phyloP scores from a whole-genome alignment of 495 filamentous ascomycete genomes.

The Parmelia sp. region DNA sequence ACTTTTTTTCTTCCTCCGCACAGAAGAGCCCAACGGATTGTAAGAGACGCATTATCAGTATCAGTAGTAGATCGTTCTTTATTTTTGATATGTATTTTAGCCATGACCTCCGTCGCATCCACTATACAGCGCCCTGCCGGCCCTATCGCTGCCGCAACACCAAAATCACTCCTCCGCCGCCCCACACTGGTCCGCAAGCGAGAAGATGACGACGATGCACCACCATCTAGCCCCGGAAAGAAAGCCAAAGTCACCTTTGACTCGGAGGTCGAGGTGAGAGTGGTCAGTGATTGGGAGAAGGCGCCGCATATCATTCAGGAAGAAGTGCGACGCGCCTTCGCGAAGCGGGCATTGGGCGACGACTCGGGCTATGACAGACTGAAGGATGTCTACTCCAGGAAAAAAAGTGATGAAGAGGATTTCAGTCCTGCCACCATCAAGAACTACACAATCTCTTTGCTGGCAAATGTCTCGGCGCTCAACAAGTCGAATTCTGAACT shows the following conservation, averaged over 20 bases:
- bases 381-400: slow-evolving; percentile 57
- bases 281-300: slow-evolving; percentile 55
- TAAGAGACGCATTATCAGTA: not conserved
- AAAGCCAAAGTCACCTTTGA: slow-evolving; percentile 71
- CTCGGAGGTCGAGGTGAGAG: slow-evolving; percentile 56
- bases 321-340: slow-evolving; percentile 68
- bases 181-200: slow-evolving; percentile 26
- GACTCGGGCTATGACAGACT: slow-evolving; percentile 66
- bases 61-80: not conserved
- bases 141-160: slow-evolving; percentile 6
- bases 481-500: slow-evolving; percentile 67
- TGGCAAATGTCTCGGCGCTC: slow-evolving; percentile 64
- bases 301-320: slow-evolving; percentile 54
- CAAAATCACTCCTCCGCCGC: slow-evolving; percentile 20
- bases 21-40: not conserved
- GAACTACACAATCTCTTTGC: slow-evolving; percentile 70
- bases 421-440: slow-evolving; percentile 53
- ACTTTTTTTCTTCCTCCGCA: not conserved
- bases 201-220: slow-evolving; percentile 36
- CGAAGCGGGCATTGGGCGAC: slow-evolving; percentile 59
- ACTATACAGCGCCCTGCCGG: slow-evolving; percentile 8
- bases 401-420: slow-evolving; percentile 40
- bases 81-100: slow-evolving; percentile 11
- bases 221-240: slow-evolving; percentile 44
- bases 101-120: slow-evolving; percentile 4